Evolutionary conservation across 1,284 basidiomycete genomes (phyloP), one percentile per base, ranked within the genome.

Genomic region (Ceratobasidium sp.): DNA sequence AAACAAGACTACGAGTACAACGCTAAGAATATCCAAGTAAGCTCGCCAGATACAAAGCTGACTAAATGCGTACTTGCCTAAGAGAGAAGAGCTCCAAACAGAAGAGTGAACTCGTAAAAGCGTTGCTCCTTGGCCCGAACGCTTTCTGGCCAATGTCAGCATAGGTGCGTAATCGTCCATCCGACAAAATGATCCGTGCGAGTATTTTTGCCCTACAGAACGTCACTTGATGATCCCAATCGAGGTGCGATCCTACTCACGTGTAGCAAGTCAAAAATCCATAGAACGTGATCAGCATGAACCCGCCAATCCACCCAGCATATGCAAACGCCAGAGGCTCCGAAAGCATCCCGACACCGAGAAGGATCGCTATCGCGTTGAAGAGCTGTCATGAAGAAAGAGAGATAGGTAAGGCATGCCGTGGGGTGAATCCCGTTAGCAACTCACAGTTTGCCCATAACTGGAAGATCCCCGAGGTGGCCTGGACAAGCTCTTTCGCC

Each of bases 281-380:
- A 76, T 93, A 95, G 69, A 85, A 85, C 7, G 92, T 76, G 64
- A 95, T 86, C 44, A 96, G 81, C 36, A 84, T 19, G 0, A 87
- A 88, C 4, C 93, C 93, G 39, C 82, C 81, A 25, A 89, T 81
- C 93, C 93, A 95, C 5, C 93, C 93, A 0, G 92, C 87, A 74
- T 90, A 92, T 1, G 90, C 85, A 75, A 94, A 94, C 0, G 93
- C 93, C 19, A 95, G 81, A 0, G 94, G 92, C 76, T 95, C 89
- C 1, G 91, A 93, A 1, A 96, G 82, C 81, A 97, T 88, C 1
- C 94, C 94, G 72, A 96, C 90, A 4, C 94, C 94, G 7, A 95
- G 81, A 9, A 95, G 80, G 27, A 94, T 90, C 8, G 91, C 93
- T 53, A 89, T 90, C 7, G 90, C 88, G 75, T 96, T 96, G 80